phyloP scores from a whole-genome alignment of 805 yeast species.

The Saccharomyces jurei region DNA sequence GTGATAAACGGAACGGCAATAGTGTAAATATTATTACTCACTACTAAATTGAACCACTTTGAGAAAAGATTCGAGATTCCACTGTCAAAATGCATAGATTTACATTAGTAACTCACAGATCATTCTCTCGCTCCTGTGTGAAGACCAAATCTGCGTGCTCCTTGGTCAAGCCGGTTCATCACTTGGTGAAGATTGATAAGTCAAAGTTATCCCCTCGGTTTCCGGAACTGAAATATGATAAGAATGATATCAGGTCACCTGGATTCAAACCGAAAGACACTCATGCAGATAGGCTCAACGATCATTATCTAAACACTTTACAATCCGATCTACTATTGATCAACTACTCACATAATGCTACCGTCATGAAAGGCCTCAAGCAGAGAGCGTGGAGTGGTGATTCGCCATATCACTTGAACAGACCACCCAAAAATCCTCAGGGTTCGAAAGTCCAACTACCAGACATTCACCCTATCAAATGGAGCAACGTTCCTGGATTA shows the following conservation, averaged over 20 bases:
- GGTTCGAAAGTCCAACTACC: slow-evolving; percentile 72
- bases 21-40: not conserved
- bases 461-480: slow-evolving; percentile 59
- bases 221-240: slow-evolving; percentile 55
- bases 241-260: slow-evolving; percentile 72
- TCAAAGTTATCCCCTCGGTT: slow-evolving; percentile 65
- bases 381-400: slow-evolving; percentile 78
- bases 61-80: not conserved
- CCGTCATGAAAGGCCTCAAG: slow-evolving; percentile 52
- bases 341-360: slow-evolving; percentile 61
- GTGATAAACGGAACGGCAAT: not conserved
- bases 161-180: slow-evolving; percentile 87
- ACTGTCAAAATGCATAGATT: slow-evolving; percentile 6
- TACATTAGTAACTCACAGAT: slow-evolving; percentile 4
- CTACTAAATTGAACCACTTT: not conserved
- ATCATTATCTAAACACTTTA: slow-evolving; percentile 67
- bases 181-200: slow-evolving; percentile 69
- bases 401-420: slow-evolving; percentile 82
- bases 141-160: slow-evolving; percentile 51
- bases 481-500: slow-evolving; percentile 65
- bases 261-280: slow-evolving; percentile 66
- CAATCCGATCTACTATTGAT: slow-evolving; percentile 72
- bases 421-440: slow-evolving; percentile 66
- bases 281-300: slow-evolving; percentile 71
- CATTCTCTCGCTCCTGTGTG: slow-evolving; percentile 28